Evolutionary conservation across 345 rosid species (phyloP).

Genomic region (Draba incana): DNA sequence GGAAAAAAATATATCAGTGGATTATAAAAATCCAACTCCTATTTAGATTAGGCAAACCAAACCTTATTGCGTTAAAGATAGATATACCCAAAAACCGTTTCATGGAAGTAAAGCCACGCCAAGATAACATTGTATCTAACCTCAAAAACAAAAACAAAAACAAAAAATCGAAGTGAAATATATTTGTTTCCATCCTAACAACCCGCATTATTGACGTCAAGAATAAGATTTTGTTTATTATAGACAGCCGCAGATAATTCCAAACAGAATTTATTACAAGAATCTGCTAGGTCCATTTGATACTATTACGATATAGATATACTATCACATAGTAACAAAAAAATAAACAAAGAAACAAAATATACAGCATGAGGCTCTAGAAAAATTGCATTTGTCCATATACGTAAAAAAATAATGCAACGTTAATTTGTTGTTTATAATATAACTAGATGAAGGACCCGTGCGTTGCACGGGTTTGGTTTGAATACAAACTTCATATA

Average conservation of each 20-base stretch:
- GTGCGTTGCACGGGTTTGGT: too few relatives aligned
- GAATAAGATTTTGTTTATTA: slow-evolving; percentile 18
- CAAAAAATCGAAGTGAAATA: neutral
- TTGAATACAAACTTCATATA: too few relatives aligned
- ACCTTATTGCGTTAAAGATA: neutral
- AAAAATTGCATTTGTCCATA: slow-evolving; percentile 29
- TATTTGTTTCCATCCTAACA: slow-evolving; percentile 30
- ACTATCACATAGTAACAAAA: slow-evolving; percentile 35
- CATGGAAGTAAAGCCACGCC: neutral
- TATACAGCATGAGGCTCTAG: slow-evolving; percentile 30
- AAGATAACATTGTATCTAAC: slow-evolving; percentile 1
- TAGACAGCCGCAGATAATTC: slow-evolving; percentile 19
- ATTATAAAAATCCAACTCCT: neutral
- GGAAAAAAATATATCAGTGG: neutral
- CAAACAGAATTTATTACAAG: slow-evolving; percentile 33
- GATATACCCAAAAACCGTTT: neutral
- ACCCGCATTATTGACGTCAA: slow-evolving; percentile 6
- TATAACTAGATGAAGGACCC: too few relatives aligned
- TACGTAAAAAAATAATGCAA: neutral
- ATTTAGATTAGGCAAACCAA: slow-evolving; percentile 24
- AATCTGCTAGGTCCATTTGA: slow-evolving; percentile 41
- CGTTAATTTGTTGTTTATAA: neutral
- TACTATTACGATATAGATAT: slow-evolving; percentile 12
- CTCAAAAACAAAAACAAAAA: too few relatives aligned
- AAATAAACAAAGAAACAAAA: slow-evolving; percentile 37